A percentile compares a stretch with the other conserved stretches of the same genome.
Evolutionary conservation across 257 asterid genomes (phyloP).

Genomic region (Linaria vulgaris): DNA sequence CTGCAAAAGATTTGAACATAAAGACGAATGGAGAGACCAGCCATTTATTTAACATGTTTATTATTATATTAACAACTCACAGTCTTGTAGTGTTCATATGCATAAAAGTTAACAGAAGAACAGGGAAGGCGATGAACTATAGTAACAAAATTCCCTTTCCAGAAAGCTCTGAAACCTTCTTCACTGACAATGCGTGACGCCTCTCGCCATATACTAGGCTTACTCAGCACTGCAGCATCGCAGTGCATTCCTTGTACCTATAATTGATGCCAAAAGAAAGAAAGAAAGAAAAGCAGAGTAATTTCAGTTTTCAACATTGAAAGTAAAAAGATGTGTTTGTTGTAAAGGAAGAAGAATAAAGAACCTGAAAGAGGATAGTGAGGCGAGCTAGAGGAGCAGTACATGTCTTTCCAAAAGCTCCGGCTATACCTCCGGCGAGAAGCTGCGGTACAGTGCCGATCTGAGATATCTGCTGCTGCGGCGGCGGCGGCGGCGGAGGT

Average conservation of each 20-base stretch:
- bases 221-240: conserved; percentile 59
- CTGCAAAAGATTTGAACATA: conserved; percentile 33
- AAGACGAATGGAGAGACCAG: not conserved
- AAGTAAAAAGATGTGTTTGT: not conserved
- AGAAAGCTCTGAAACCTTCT: conserved; percentile 79
- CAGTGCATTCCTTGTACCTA: conserved; percentile 87
- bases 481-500: conserved; percentile 31
- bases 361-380: conserved; percentile 76
- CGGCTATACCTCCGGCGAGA: conserved; percentile 75
- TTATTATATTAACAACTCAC: conserved; percentile 55
- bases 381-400: conserved; percentile 84
- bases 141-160: conserved; percentile 85
- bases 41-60: not conserved
- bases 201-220: conserved; percentile 60
- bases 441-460: conserved; percentile 75
- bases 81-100: conserved; percentile 61
- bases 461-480: conserved; percentile 47
- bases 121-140: conserved; percentile 76
- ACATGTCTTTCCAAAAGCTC: conserved; percentile 78
- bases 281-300: no score
- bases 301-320: not conserved
- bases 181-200: conserved; percentile 62
- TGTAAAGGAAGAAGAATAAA: not conserved
- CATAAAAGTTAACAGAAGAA: conserved; percentile 64
- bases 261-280: no score